Evolutionary conservation across 257 asterid species (phyloP).

Genomic region (Knoxia roxburghii): DNA sequence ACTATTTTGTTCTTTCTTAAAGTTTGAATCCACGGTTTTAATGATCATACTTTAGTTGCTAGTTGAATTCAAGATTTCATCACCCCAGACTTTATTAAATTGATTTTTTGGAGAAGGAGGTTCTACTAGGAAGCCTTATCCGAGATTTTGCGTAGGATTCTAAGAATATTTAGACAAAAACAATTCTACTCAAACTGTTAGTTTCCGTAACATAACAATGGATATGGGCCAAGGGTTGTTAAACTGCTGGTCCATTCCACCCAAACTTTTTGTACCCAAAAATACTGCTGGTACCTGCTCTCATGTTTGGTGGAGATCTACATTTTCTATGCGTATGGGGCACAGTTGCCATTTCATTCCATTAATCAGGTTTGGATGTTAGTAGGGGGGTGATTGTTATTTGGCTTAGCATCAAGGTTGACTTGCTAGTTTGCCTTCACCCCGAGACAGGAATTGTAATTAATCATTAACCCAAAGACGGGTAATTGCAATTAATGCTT

Average conservation of each 20-base stretch:
- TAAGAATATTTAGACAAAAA: neutral
- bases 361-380: neutral
- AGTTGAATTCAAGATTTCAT: neutral
- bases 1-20: too few species aligned
- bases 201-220: neutral
- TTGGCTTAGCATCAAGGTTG: neutral
- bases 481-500: neutral
- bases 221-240: neutral
- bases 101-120: neutral
- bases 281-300: neutral
- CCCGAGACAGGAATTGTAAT: neutral
- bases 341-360: neutral
- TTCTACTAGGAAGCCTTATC: neutral
- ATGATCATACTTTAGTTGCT: neutral
- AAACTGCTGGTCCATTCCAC: neutral
- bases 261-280: neutral
- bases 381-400: neutral
- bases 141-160: neutral
- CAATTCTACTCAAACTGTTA: neutral
- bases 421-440: neutral
- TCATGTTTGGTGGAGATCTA: neutral
- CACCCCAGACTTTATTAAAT: neutral
- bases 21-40: too few species aligned
- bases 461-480: too few species aligned
- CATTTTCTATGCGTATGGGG: neutral